Conservation (phyloP, 2,329 filamentous ascomycete genomes). For the Ustilaginoidea virens region DNA sequence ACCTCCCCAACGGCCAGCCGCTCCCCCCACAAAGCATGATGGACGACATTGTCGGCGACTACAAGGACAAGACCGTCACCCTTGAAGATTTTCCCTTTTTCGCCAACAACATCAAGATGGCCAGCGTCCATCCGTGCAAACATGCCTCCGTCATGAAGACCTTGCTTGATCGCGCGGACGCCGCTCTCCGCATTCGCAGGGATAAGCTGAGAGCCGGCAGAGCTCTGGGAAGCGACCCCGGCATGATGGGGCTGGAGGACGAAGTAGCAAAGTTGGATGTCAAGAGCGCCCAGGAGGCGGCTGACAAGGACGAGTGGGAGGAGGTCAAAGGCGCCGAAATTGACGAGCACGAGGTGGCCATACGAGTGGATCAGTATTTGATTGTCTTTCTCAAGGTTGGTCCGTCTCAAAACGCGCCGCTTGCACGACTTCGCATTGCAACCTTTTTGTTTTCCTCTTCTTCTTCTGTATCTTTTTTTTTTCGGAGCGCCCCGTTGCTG, state of each 20-base stretch:
- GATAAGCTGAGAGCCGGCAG: conserved; percentile 59
- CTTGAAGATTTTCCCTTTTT: conserved; percentile 96
- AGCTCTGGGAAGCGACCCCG: conserved; percentile 30
- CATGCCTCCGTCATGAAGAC: conserved; percentile 98
- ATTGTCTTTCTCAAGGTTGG: conserved; percentile 71
- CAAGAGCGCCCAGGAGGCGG: conserved; percentile 33
- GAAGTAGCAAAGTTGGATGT: conserved; percentile 54
- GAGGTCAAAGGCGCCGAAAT: conserved; percentile 44
- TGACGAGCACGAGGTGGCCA: conserved; percentile 60
- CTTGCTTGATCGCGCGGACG: conserved; percentile 85
- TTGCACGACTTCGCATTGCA: no score
- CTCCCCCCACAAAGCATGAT: conserved; percentile 78
- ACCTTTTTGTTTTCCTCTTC: neutral
- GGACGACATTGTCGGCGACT: conserved; percentile 92
- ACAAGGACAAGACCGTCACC: conserved; percentile 97
- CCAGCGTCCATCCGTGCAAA: conserved; percentile 91
- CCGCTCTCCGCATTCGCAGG: conserved; percentile 73
- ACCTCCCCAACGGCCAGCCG: conserved; percentile 63
- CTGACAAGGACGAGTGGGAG: conserved; percentile 48
- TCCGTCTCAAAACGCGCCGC: no score
- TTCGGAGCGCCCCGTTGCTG: no score
- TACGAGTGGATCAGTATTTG: conserved; percentile 77
- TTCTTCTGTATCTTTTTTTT: neutral
- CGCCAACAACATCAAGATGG: conserved; percentile 84
- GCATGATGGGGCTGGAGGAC: conserved; percentile 76